Conservation (phyloP, 345 rosid species). For the Citrus sp. region DNA sequence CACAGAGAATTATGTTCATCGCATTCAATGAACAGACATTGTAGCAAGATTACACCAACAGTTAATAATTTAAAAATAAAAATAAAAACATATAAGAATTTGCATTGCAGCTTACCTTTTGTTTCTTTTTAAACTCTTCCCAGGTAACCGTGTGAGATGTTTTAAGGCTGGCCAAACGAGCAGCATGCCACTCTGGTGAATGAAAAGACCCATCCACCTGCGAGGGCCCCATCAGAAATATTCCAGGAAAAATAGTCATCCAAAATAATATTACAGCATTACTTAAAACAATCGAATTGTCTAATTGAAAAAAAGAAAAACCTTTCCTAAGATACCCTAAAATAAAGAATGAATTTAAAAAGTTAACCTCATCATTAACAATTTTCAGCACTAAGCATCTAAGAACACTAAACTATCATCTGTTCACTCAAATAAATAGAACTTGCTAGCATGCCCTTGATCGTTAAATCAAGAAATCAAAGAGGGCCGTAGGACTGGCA, state of each 20-base stretch:
- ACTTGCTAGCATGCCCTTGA: neutral
- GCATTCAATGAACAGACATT: neutral
- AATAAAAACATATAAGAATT: neutral
- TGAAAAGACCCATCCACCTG: conserved; percentile 99
- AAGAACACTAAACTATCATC: neutral
- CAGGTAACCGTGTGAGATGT: conserved; percentile 91
- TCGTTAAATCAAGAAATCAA: neutral
- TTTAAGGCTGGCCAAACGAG: conserved; percentile 97
- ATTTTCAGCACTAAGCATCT: neutral
- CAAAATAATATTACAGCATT: neutral
- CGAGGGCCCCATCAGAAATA: conserved; percentile 89
- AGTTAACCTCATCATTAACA: neutral
- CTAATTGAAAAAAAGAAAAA: neutral
- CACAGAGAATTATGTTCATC: neutral
- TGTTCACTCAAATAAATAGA: neutral
- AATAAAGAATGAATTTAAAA: neutral
- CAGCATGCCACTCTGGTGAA: conserved; percentile 99
- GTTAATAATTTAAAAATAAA: neutral
- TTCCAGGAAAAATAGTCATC: conserved; percentile 28
- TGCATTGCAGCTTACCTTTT: conserved; percentile 50
- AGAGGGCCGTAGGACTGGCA: too few species aligned
- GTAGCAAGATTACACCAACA: neutral
- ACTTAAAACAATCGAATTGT: neutral
- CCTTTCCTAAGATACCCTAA: neutral
- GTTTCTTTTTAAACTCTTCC: conserved; percentile 91